phyloP scores from a whole-genome alignment of 2,329 filamentous ascomycete genomes.

The Plenodomus biglobosus region DNA sequence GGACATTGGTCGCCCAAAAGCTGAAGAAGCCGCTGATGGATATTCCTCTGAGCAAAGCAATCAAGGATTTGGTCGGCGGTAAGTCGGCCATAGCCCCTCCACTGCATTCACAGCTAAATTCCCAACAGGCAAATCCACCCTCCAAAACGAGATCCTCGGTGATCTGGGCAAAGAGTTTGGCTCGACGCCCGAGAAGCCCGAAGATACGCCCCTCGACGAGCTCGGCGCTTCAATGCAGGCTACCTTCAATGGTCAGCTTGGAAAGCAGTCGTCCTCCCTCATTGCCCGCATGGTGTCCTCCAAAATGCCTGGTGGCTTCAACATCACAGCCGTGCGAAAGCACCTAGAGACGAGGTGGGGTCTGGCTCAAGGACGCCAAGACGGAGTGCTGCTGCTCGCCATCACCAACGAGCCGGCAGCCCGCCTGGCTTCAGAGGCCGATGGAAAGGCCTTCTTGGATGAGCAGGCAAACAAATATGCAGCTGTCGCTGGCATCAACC shows the following conservation, averaged over 20 bases:
- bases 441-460: conserved; percentile 92
- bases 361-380: conserved; percentile 80
- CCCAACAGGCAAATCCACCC: conserved; percentile 83
- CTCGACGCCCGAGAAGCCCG: conserved; percentile 95
- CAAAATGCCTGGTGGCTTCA: conserved; percentile 99
- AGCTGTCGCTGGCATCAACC: conserved; percentile 74
- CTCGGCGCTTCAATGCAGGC: conserved; percentile 93
- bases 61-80: conserved; percentile 98
- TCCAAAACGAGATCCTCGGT: conserved; percentile 98
- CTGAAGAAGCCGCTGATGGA: conserved; percentile 91
- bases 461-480: conserved; percentile 89
- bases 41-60: conserved; percentile 90
- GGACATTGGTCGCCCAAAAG: conserved; percentile 91
- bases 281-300: conserved; percentile 95
- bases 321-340: conserved; percentile 93
- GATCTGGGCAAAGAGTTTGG: conserved; percentile 98
- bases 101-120: no score
- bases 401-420: conserved; percentile 90
- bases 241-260: conserved; percentile 97
- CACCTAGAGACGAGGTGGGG: conserved; percentile 95
- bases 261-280: conserved; percentile 92
- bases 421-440: conserved; percentile 83
- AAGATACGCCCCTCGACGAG: conserved; percentile 95
- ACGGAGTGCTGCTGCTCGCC: conserved; percentile 83
- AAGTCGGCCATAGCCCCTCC: no score